Evolutionary conservation across 768 basidiomycete species (phyloP).

Genomic region (Rhizopogon vinicolor): DNA sequence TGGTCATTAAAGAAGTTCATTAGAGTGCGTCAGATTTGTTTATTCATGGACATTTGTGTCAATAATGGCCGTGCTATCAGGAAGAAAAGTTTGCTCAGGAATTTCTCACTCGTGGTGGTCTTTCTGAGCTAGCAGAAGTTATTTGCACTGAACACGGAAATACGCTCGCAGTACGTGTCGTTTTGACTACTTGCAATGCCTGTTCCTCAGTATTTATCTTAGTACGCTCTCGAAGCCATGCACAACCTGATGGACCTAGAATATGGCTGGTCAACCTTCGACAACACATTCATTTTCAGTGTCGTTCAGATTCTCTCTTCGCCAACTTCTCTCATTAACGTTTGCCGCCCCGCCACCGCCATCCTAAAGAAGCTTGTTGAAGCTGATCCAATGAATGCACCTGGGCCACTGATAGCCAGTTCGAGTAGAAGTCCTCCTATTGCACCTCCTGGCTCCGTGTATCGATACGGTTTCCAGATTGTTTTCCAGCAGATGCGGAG

Average conservation of each 20-base stretch:
- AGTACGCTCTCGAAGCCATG: conserved; percentile 85
- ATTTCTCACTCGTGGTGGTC: conserved; percentile 71
- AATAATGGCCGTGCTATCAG: conserved; percentile 31
- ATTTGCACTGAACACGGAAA: conserved; percentile 72
- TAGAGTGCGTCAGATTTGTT: conserved; percentile 40
- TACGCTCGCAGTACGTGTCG: conserved; percentile 65
- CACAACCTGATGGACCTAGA: conserved; percentile 87
- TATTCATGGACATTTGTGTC: not conserved
- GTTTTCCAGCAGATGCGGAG: conserved; percentile 82
- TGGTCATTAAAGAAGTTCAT: conserved; percentile 81
- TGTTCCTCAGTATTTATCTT: not conserved
- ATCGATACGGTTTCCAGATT: conserved; percentile 77
- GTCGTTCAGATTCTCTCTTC: conserved; percentile 79
- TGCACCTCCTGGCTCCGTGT: conserved; percentile 65
- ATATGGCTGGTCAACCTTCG: conserved; percentile 76
- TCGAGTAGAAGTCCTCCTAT: conserved; percentile 54
- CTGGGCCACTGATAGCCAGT: conserved; percentile 52
- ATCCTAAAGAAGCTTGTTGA: conserved; percentile 89
- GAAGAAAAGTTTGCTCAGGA: conserved; percentile 81
- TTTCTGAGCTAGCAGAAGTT: conserved; percentile 64
- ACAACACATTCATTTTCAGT: conserved; percentile 66
- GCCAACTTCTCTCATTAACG: conserved; percentile 75
- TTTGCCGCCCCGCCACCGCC: conserved; percentile 86
- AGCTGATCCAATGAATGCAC: conserved; percentile 69
- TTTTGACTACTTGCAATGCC: not conserved